Base-by-base conservation (phyloP, 2,329 filamentous ascomycete species). In the Ciborinia camelliae region DNA sequence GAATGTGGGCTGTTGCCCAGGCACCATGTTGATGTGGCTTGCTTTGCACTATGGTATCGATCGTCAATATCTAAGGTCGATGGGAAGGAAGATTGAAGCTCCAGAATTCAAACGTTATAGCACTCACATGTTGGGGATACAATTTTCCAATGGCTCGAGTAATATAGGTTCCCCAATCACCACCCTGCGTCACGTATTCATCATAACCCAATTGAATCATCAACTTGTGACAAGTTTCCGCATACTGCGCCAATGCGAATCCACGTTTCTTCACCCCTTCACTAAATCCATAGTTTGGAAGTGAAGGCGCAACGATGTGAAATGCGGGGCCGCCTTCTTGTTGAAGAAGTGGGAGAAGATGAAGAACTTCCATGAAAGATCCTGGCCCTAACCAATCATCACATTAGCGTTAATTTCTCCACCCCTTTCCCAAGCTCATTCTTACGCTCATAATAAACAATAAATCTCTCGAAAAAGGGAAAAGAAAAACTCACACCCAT, bases 81-180 rank as follows among this genome's bases (percentile, higher is more conserved):
- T 37, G n/a, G 30, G 14, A 60, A 9, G 47, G 4, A 18, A 0
- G 23, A 37, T 15, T 35, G 32, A 37, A 15, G 23, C 10, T 20
- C n/a, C 8, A 20, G 15, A 20, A 6, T 45, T n/a, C n/a, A n/a
- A n/a, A n/a, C n/a, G 23, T n/a, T 18, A 12, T 9, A 15, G 18
- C 6, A 63, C 62, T 58, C 3, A 63, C 62, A 45, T 64, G 76
- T 4, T 81, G 67, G 0, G 86, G 85, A 69, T 88, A 90, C 1
- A 83, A 74, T 6, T 83, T 73, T 0, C 83, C 84, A 66, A 92
- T 82, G 15, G 81, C 75, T 4, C 89, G 82, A 18, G 86, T 87
- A 68, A 92, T 83, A 69, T 82, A 80, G 73, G 80, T 85, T n/a
- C 89, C 89, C 88, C 87, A 91, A 72, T 91, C 88, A 30, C 89